Conservation (phyloP, 169 alveolate species). For the Blepharisma undulans region DNA sequence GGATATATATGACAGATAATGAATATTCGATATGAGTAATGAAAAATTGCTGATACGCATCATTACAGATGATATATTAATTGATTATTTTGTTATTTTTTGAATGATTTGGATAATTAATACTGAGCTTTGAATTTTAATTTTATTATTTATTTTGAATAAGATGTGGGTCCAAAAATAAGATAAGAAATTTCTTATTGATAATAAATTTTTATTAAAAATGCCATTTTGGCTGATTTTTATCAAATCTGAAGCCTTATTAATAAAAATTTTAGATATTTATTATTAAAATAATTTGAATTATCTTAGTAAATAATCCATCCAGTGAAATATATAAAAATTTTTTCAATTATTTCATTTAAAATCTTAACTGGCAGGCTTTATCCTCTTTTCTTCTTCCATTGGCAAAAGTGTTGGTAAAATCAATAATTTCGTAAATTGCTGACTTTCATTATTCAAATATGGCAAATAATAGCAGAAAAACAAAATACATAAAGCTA, state of each 20-base stretch:
- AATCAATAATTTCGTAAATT: background rate
- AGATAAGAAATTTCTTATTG: too few species aligned
- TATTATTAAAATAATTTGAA: too few species aligned
- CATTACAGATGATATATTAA: background rate
- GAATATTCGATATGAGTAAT: background rate
- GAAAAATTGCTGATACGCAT: background rate
- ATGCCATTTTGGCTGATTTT: background rate
- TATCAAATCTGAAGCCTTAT: too few species aligned
- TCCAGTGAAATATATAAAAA: too few species aligned
- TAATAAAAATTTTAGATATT: too few species aligned
- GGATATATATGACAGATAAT: too few species aligned
- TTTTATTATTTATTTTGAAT: too few species aligned
- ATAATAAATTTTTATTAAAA: too few species aligned
- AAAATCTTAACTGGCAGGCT: background rate
- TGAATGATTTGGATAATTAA: background rate
- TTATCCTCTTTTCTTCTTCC: background rate
- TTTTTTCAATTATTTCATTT: background rate
- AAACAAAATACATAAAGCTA: background rate
- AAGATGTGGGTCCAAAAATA: background rate
- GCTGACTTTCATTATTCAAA: background rate
- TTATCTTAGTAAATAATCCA: too few species aligned
- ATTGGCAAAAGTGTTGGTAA: background rate
- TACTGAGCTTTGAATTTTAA: background rate
- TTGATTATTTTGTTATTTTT: too few species aligned
- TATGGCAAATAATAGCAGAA: background rate